Percentiles rank a stretch among this genome's conserved stretches.
Evolutionary conservation across 345 rosid genomes (phyloP).

Genomic region (Lumnitzera racemosa): DNA sequence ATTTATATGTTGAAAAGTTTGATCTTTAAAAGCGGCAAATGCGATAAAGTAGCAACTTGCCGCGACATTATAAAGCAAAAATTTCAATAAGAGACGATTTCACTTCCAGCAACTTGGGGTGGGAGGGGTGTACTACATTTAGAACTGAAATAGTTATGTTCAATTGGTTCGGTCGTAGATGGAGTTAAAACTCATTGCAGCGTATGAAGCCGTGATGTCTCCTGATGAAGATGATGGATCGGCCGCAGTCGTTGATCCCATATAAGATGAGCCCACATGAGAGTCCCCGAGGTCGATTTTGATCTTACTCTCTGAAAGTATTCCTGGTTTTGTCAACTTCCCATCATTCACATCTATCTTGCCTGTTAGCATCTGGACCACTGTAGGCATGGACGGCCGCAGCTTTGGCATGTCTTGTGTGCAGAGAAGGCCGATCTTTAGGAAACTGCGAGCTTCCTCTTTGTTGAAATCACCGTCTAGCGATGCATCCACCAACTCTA

Average conservation of each 20-base stretch:
- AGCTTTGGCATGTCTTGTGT: constrained; percentile 51
- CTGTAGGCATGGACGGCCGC: constrained; percentile 47
- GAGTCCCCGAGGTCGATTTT: constrained; percentile 10
- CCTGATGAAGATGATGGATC: constrained; percentile 25
- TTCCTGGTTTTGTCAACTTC: constrained; percentile 40
- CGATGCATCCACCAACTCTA: constrained; percentile 25
- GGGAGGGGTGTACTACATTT: too few relatives aligned
- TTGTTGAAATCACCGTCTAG: constrained; percentile 21
- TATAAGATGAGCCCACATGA: too few relatives aligned
- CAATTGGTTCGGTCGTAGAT: constrained; percentile 40
- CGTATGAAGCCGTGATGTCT: constrained; percentile 27
- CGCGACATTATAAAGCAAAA: too few relatives aligned
- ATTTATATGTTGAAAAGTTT: too few relatives aligned
- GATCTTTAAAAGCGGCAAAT: too few relatives aligned
- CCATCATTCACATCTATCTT: constrained; percentile 23
- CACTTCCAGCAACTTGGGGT: too few relatives aligned
- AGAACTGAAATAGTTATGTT: background rate
- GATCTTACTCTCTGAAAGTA: constrained; percentile 32
- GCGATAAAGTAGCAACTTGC: too few relatives aligned
- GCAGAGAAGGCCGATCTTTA: constrained; percentile 59
- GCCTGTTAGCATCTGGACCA: constrained; percentile 41
- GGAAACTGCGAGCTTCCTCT: constrained; percentile 38
- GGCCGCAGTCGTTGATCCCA: constrained; percentile 4
- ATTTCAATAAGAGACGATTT: too few relatives aligned
- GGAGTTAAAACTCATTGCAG: constrained; percentile 59